Conservation (phyloP, 2,329 filamentous ascomycete genomes). For the Metarhizium sp. region DNA sequence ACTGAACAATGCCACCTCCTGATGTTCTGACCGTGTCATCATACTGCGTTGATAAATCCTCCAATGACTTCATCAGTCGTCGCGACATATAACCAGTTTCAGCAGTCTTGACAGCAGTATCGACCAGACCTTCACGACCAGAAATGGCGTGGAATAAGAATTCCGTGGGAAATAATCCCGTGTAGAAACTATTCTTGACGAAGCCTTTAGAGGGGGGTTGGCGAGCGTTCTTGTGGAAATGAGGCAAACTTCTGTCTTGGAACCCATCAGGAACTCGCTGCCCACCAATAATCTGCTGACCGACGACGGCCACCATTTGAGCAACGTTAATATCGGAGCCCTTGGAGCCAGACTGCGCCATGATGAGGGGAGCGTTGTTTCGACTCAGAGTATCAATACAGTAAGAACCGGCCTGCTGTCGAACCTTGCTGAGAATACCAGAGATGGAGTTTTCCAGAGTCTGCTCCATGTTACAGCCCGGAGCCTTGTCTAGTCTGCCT, state of each 20-base stretch:
- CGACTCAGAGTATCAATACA: constrained; percentile 85
- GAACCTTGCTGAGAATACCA: constrained; percentile 83
- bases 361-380: constrained; percentile 88
- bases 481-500: constrained; percentile 73
- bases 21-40: constrained; percentile 93
- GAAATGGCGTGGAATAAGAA: constrained; percentile 98
- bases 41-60: constrained; percentile 88
- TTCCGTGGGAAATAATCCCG: constrained; percentile 78
- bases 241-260: constrained; percentile 86
- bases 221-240: constrained; percentile 88
- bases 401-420: constrained; percentile 81
- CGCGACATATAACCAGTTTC: constrained; percentile 99
- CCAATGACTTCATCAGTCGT: constrained; percentile 93
- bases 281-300: constrained; percentile 94
- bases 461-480: constrained; percentile 84
- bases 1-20: constrained; percentile 81
- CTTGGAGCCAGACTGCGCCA: constrained; percentile 96
- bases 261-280: constrained; percentile 92
- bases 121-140: constrained; percentile 94
- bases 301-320: constrained; percentile 96
- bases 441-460: constrained; percentile 88
- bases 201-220: constrained; percentile 96
- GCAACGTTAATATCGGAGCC: constrained; percentile 97
- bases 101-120: constrained; percentile 97
- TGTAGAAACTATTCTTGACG: constrained; percentile 95